Conservation (phyloP, 106 monocot species). For the Iris macrosiphon region DNA sequence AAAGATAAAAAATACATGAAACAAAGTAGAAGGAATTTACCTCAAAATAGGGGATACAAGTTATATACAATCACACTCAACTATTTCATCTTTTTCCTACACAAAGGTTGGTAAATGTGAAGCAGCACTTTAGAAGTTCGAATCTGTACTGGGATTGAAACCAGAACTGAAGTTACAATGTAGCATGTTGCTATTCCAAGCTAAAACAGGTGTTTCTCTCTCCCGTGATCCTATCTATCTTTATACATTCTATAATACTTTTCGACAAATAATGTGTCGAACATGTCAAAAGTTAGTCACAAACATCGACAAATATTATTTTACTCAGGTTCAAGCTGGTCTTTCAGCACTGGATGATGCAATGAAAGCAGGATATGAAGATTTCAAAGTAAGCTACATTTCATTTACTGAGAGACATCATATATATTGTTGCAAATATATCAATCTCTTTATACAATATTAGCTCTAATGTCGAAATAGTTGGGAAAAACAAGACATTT, state of each 20-base stretch:
- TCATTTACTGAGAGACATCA: no score
- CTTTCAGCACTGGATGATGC: constrained; percentile 91
- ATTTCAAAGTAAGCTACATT: constrained; percentile 52
- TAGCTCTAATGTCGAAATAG: no score
- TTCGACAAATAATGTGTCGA: no score
- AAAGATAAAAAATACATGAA: no score
- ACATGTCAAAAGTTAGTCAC: neutral
- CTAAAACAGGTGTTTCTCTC: constrained; percentile 79
- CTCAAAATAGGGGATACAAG: no score
- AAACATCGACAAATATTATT: neutral
- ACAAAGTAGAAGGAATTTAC: no score
- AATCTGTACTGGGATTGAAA: constrained; percentile 86
- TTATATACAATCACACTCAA: no score
- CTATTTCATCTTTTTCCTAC: no score
- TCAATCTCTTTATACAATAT: no score
- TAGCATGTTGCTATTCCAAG: constrained; percentile 95
- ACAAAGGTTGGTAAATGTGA: constrained; percentile 66
- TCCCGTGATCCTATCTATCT: neutral
- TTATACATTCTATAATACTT: neutral
- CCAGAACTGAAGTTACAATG: constrained; percentile 85
- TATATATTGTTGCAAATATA: no score
- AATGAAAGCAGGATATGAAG: constrained; percentile 77
- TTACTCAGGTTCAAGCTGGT: constrained; percentile 73
- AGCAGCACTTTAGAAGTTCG: constrained; percentile 87
- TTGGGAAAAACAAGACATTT: no score